Evolutionary conservation across 257 asterid species (phyloP).

Genomic region (Solanum lignicaule): DNA sequence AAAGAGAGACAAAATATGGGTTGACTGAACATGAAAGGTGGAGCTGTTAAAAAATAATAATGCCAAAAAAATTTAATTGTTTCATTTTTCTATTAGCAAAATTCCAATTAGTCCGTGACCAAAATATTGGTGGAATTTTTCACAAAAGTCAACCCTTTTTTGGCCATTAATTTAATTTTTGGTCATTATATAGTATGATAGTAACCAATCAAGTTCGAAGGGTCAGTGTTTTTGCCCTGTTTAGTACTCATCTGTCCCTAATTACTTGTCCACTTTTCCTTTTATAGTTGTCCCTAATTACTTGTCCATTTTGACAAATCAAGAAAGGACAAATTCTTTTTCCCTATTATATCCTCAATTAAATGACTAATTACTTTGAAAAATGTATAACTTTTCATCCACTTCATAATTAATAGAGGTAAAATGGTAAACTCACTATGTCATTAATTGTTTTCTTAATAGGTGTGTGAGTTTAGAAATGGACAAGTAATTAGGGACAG

Average conservation of each 20-base stretch:
- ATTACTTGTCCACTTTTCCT: no score
- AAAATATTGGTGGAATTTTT: slow-evolving; percentile 28
- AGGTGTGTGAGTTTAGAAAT: no score
- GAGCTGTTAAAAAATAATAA: slow-evolving; percentile 4
- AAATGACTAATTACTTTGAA: no score
- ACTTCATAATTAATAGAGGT: no score
- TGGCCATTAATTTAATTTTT: background rate
- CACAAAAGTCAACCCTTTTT: slow-evolving; percentile 44
- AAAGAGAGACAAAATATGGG: slow-evolving; percentile 19
- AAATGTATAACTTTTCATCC: no score
- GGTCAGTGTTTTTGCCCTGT: background rate
- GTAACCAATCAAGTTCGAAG: background rate
- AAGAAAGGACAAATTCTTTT: no score
- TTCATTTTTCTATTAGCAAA: background rate
- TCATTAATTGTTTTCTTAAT: no score
- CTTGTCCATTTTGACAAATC: no score
- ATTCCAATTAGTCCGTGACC: slow-evolving; percentile 18
- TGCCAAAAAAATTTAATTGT: background rate
- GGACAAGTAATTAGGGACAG: no score
- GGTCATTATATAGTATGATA: background rate
- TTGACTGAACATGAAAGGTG: slow-evolving; percentile 8
- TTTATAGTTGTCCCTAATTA: no score
- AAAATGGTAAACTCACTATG: no score
- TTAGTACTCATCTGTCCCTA: background rate
- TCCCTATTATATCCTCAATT: no score